These are phyloP conservation scores for Globisporangium parvum DNA, from an alignment of 352 stramenopile genomes.

Conservation along the genomic window DNA sequence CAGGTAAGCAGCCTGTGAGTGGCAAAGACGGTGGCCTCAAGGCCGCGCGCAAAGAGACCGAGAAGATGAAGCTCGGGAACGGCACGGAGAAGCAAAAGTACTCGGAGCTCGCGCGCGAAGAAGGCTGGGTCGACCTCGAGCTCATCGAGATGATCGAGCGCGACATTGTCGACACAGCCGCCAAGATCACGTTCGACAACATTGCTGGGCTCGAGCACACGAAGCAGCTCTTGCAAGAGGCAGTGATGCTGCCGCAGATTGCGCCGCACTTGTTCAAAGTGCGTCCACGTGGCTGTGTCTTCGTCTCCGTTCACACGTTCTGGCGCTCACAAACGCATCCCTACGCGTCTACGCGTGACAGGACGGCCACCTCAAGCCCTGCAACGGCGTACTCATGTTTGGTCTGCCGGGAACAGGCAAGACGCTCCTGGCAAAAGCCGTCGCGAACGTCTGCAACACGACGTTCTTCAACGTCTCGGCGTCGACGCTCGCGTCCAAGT, in stretches of 20 bases:
- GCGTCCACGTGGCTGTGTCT: background rate
- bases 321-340: background rate
- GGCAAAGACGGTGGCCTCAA: slow-evolving; percentile 36
- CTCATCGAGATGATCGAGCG: slow-evolving; percentile 84
- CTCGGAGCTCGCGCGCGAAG: slow-evolving; percentile 68
- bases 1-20: slow-evolving; percentile 19
- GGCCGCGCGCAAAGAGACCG: slow-evolving; percentile 33
- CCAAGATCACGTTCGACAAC: slow-evolving; percentile 67
- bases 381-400: slow-evolving; percentile 83
- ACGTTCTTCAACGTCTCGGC: slow-evolving; percentile 98
- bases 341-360: slow-evolving; percentile 5
- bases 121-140: slow-evolving; percentile 68
- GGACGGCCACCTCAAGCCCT: slow-evolving; percentile 74
- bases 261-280: slow-evolving; percentile 80
- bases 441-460: slow-evolving; percentile 93
- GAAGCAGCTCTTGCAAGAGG: slow-evolving; percentile 79
- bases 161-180: slow-evolving; percentile 76
- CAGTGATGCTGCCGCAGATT: slow-evolving; percentile 82
- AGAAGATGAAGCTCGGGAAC: slow-evolving; percentile 22
- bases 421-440: slow-evolving; percentile 84
- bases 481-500: slow-evolving; percentile 91
- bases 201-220: slow-evolving; percentile 79
- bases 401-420: slow-evolving; percentile 88
- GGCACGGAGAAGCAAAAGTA: slow-evolving; percentile 54
- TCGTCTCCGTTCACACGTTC: background rate